These are phyloP conservation scores for Aschersonia sp. DNA, from an alignment of 2,329 filamentous ascomycete genomes.

Conservation along the genomic window DNA sequence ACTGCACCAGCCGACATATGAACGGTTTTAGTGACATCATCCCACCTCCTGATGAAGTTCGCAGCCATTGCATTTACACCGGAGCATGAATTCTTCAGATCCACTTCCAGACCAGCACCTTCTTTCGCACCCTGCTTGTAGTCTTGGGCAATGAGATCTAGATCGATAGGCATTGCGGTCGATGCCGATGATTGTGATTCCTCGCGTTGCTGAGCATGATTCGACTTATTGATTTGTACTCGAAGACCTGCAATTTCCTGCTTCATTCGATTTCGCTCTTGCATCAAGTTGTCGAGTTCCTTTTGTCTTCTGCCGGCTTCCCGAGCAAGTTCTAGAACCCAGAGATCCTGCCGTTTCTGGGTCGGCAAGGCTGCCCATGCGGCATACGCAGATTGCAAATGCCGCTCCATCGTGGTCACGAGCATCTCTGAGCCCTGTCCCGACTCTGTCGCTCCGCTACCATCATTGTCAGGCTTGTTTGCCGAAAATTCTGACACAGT, in stretches of 20 bases:
- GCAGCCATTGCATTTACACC: constrained; percentile 38
- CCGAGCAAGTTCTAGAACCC: constrained; percentile 47
- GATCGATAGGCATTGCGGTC: constrained; percentile 35
- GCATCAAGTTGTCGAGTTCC: constrained; percentile 35
- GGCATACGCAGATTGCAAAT: constrained; percentile 62
- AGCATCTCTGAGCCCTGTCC: constrained; percentile 41
- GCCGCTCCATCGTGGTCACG: constrained; percentile 55
- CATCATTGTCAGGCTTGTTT: constrained; percentile 22
- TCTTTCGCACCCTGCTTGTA: neutral
- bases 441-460: constrained; percentile 28
- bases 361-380: constrained; percentile 57
- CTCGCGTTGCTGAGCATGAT: constrained; percentile 41
- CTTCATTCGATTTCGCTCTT: constrained; percentile 32
- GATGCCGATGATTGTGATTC: constrained; percentile 42
- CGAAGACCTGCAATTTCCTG: constrained; percentile 45
- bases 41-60: constrained; percentile 47
- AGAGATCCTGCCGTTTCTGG: constrained; percentile 42
- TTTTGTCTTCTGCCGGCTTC: constrained; percentile 42
- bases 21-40: constrained; percentile 39
- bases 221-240: constrained; percentile 43
- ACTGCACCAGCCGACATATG: constrained; percentile 29
- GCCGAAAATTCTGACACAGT: constrained; percentile 35
- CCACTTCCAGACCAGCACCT: constrained; percentile 25
- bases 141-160: constrained; percentile 12
- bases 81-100: constrained; percentile 33